phyloP scores from a whole-genome alignment of 2,329 filamentous ascomycete genomes.

The Orbilia quercus region DNA sequence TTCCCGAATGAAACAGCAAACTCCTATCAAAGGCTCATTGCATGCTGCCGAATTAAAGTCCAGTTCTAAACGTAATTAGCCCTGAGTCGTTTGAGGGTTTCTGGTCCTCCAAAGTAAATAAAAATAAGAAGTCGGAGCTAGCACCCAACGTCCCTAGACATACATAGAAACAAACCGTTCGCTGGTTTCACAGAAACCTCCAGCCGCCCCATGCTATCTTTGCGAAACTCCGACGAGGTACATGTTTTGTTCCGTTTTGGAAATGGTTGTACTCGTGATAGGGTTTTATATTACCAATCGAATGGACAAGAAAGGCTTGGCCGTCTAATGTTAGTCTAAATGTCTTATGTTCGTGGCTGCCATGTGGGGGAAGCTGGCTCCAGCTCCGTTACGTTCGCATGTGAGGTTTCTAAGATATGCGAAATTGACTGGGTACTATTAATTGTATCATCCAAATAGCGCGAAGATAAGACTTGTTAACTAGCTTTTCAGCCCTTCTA shows the following conservation, averaged over 20 bases:
- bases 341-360: constrained; percentile 29
- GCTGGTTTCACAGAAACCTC: constrained; percentile 8
- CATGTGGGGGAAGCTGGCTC: constrained; percentile 31
- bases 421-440: constrained; percentile 45
- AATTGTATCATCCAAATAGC: neutral
- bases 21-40: too few species aligned
- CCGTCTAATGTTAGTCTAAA: neutral
- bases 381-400: constrained; percentile 3
- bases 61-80: too few species aligned
- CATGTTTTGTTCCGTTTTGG: constrained; percentile 14
- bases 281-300: constrained; percentile 22
- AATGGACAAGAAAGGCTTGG: neutral
- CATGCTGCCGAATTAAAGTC: too few species aligned
- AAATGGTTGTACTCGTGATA: constrained; percentile 7
- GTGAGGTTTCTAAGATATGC: too few species aligned
- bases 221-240: constrained; percentile 3
- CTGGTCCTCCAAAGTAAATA: too few species aligned
- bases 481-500: too few species aligned
- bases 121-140: too few species aligned
- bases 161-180: neutral
- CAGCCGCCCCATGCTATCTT: constrained; percentile 11
- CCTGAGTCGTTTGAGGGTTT: too few species aligned
- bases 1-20: too few species aligned
- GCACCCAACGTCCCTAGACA: too few species aligned
- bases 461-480: too few species aligned